Percentiles rank a stretch among this genome's conserved stretches.
Conservation (phyloP, 805 yeast species). For the Hanseniaspora taiwanica region DNA sequence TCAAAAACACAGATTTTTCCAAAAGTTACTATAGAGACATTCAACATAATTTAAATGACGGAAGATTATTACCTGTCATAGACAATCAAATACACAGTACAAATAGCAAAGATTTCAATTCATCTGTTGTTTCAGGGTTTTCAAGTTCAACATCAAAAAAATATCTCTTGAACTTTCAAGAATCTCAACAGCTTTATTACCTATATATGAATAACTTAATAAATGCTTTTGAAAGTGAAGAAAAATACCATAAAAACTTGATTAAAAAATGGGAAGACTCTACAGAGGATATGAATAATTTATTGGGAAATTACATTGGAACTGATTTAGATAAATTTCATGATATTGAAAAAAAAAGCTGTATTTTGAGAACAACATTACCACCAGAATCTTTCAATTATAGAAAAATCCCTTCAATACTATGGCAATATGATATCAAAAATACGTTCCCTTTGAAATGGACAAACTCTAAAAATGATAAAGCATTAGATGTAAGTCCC, state of each 20-base stretch:
- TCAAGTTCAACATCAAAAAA: too few relatives aligned
- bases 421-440: constrained; percentile 20
- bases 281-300: too few relatives aligned
- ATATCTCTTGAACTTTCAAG: neutral
- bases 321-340: neutral
- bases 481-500: neutral
- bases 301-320: too few relatives aligned
- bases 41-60: neutral
- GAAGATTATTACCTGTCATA: neutral
- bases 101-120: too few relatives aligned
- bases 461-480: neutral
- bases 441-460: constrained; percentile 5
- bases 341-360: neutral
- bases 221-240: neutral
- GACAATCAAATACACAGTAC: neutral
- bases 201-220: neutral
- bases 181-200: neutral
- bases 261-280: neutral
- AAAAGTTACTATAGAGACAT: neutral
- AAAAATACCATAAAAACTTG: neutral
- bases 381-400: neutral
- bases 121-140: neutral
- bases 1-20: constrained; percentile 8
- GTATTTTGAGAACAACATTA: neutral
- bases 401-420: neutral